Evolutionary conservation across 495 filamentous ascomycete species (phyloP).

Genomic region (Pseudoneurospora amorphoporcata): DNA sequence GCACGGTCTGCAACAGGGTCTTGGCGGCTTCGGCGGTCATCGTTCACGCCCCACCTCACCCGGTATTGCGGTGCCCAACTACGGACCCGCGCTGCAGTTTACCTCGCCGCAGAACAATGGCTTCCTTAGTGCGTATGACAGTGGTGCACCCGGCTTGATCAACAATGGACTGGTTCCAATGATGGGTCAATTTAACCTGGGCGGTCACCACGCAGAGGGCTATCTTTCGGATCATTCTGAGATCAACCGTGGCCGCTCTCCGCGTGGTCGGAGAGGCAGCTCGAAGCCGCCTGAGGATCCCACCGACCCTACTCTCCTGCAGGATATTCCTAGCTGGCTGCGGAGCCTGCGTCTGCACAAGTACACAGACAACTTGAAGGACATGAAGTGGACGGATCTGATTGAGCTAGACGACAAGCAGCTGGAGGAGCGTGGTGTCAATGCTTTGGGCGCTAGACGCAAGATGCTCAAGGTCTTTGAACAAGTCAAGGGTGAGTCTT

Average conservation of each 20-base stretch:
- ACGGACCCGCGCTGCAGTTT: slow-evolving; percentile 60
- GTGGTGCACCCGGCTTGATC: slow-evolving; percentile 52
- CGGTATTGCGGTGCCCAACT: slow-evolving; percentile 70
- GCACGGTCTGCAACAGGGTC: slow-evolving; percentile 34
- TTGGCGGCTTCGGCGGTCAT: slow-evolving; percentile 62
- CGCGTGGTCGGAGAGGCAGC: slow-evolving; percentile 83
- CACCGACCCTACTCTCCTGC: slow-evolving; percentile 78
- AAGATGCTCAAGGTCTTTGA: slow-evolving; percentile 99
- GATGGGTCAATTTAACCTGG: slow-evolving; percentile 61
- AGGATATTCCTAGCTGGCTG: slow-evolving; percentile 94
- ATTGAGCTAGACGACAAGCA: slow-evolving; percentile 88
- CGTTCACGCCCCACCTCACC: slow-evolving; percentile 91
- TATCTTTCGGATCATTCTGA: slow-evolving; percentile 94
- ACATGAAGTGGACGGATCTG: slow-evolving; percentile 92
- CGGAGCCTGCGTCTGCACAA: slow-evolving; percentile 93
- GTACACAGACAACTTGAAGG: slow-evolving; percentile 96
- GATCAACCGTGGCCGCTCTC: slow-evolving; percentile 79
- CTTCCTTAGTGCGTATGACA: slow-evolving; percentile 83
- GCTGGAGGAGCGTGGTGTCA: slow-evolving; percentile 86
- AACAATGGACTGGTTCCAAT: slow-evolving; percentile 63
- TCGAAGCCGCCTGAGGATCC: slow-evolving; percentile 98
- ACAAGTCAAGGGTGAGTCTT: slow-evolving; percentile 64
- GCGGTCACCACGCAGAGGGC: slow-evolving; percentile 53
- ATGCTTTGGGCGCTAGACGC: slow-evolving; percentile 85
- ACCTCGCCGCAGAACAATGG: slow-evolving; percentile 92